Percentiles rank a stretch among this genome's conserved stretches.
These are phyloP conservation scores for Nymphaea thermarum DNA, from an alignment of 164 flowering plant genomes.

Conservation along the genomic window DNA sequence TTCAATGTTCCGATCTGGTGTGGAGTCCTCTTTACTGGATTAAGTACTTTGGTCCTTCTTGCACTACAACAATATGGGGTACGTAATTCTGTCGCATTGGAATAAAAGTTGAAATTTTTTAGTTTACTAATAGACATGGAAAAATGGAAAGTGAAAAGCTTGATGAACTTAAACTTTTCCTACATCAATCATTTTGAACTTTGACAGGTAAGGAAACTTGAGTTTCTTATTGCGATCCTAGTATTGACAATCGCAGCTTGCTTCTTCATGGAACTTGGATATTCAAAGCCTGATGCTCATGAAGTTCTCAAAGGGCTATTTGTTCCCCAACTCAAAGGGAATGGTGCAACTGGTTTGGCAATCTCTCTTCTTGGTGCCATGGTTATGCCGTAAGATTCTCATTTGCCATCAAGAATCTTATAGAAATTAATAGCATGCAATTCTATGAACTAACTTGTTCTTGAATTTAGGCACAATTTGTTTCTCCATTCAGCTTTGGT, in stretches of 20 bases:
- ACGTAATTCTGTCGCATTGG: conserved; percentile 3
- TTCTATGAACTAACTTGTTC: background rate
- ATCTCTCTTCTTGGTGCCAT: conserved; percentile 94
- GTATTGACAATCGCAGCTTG: conserved; percentile 83
- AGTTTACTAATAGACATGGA: no score
- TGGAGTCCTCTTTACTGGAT: conserved; percentile 91
- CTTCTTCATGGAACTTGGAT: conserved; percentile 72
- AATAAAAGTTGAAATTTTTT: no score
- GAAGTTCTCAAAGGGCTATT: conserved; percentile 80
- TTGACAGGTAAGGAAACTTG: conserved; percentile 82
- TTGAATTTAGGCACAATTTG: conserved; percentile 66
- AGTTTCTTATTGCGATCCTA: conserved; percentile 71
- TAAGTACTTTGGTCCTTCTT: conserved; percentile 73
- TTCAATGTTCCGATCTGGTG: conserved; percentile 72
- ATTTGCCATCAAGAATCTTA: background rate
- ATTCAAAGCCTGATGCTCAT: conserved; percentile 58
- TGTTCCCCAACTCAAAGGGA: conserved; percentile 76
- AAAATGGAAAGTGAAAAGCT: no score
- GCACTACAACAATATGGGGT: conserved; percentile 97
- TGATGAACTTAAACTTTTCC: no score
- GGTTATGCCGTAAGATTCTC: conserved; percentile 86
- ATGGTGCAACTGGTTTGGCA: conserved; percentile 78
- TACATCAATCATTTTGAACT: no score
- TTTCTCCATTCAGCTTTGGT: conserved; percentile 93
- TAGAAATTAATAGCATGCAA: background rate